Evolutionary conservation across 2,329 filamentous ascomycete species (phyloP).

Genomic region (Colletotrichum shisoi): DNA sequence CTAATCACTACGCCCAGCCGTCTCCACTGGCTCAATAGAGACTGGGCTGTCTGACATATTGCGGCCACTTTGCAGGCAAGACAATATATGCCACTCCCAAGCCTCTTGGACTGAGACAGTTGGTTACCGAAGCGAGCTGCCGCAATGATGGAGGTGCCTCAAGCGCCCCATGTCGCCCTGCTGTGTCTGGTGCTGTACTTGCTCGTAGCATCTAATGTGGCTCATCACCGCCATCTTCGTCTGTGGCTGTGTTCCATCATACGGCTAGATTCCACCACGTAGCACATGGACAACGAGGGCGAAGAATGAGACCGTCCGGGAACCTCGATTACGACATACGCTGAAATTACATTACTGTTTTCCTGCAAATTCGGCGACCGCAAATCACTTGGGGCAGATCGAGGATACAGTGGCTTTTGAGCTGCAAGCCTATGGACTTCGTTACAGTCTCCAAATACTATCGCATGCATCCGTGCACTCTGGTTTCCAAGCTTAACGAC

Average conservation of each 20-base stretch:
- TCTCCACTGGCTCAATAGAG: neutral
- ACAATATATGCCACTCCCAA: neutral
- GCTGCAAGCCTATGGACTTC: too few species aligned
- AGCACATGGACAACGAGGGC: too few species aligned
- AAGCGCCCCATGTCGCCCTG: neutral
- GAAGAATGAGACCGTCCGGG: too few species aligned
- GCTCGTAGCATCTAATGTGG: neutral
- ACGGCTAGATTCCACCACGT: neutral
- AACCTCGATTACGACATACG: too few species aligned
- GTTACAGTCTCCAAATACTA: too few species aligned
- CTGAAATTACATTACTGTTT: too few species aligned
- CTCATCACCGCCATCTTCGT: neutral
- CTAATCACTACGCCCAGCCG: neutral
- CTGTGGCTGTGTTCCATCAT: neutral
- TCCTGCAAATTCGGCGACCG: too few species aligned
- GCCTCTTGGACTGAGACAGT: conserved; percentile 9
- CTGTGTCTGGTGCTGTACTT: neutral
- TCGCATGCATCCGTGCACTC: too few species aligned
- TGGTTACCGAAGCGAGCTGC: conserved; percentile 17
- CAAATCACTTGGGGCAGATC: too few species aligned
- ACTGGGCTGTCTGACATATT: neutral
- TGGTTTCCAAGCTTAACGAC: too few species aligned
- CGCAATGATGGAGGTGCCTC: neutral
- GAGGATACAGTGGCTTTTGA: too few species aligned
- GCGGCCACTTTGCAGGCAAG: too few species aligned